These are phyloP conservation scores for Biscutella laevigata DNA, from an alignment of 441 rosid species.

Conservation along the genomic window DNA sequence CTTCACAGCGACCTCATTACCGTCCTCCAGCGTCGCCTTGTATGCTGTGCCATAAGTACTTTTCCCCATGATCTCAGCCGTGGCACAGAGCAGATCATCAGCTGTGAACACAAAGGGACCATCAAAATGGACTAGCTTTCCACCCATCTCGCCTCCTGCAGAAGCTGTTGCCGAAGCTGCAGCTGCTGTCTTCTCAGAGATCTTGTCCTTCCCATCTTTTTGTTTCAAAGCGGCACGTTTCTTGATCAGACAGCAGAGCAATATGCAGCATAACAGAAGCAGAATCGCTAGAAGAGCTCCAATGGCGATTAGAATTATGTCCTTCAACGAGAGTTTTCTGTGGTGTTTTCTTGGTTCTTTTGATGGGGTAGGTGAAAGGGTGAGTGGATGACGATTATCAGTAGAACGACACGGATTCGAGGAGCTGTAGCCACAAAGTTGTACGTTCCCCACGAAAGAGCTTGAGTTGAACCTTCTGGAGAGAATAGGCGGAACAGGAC, in stretches of 20 bases:
- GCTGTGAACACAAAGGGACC: conserved; percentile 69
- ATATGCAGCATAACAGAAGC: conserved; percentile 40
- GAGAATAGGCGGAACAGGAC: conserved; percentile 43
- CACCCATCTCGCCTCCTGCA: conserved; percentile 55
- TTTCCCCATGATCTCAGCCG: conserved; percentile 78
- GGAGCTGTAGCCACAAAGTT: conserved; percentile 59
- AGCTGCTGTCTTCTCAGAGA: conserved; percentile 27
- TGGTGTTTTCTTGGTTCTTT: conserved; percentile 32
- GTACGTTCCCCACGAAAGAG: conserved; percentile 52
- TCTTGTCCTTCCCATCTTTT: conserved; percentile 31
- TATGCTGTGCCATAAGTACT: conserved; percentile 64
- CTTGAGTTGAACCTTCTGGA: conserved; percentile 51
- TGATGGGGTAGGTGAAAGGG: conserved; percentile 31
- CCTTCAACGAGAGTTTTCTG: conserved; percentile 41
- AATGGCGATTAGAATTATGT: conserved; percentile 48
- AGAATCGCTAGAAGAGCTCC: conserved; percentile 49
- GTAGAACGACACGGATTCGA: conserved; percentile 40
- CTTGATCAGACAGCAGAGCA: conserved; percentile 46
- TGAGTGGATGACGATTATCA: conserved; percentile 21
- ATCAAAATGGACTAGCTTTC: conserved; percentile 69
- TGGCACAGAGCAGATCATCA: conserved; percentile 66
- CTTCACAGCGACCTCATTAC: conserved; percentile 61
- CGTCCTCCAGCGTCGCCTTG: conserved; percentile 66
- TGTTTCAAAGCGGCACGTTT: conserved; percentile 38
- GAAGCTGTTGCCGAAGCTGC: conserved; percentile 31